Evolutionary conservation across 2,329 filamentous ascomycete genomes (phyloP), one percentile per base, ranked within the genome.

Genomic region (Cylindrodendrum hubeiense): DNA sequence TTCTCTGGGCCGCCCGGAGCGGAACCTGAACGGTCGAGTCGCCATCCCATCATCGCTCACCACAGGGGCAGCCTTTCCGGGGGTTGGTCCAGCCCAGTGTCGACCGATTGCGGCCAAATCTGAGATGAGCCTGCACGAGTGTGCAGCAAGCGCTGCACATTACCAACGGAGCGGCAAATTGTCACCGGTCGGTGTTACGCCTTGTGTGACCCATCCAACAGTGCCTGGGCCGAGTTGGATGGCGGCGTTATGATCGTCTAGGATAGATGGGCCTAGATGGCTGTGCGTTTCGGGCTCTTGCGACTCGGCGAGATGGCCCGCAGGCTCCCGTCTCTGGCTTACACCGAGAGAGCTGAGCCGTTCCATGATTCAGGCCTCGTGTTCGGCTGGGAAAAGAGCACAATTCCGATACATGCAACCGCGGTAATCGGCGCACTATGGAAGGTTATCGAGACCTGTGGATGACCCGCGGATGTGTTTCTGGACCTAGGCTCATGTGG

Each of bases 121-220:
- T 69, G 67, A 60, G 61, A 71, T 67, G 68, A 69, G 70, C 69
- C 65, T 67, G 69, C 70, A 73, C 70, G 52, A 74, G 70, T 69
- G 72, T 72, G 72, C 63, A 64, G 63, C 58, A 49, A 56, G 63
- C 58, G 60, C 33, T 41, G 61, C 51, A 43, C 56, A 68, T 52
- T 57, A 8, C 10, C 39, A 37, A 47, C 47, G 34, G 53, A 54
- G 59, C 44, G 41, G 22, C 33, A 65, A 30, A 64, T 57, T 54
- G 61, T 66, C 70, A 61, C 63, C 60, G 64, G 56, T 63, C 41
- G 43, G 49, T 47, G 66, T 66, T 58, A 41, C 61, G 56, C 56
- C 61, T 58, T 69, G 68, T 73, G 70, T 67, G 57, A 74, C 70
- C 63, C 64, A 73, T 65, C 54, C 55, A 39, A 39, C 37, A 17